Conservation (phyloP, 129 eudicot genomes). For the Lactuca sativa region DNA sequence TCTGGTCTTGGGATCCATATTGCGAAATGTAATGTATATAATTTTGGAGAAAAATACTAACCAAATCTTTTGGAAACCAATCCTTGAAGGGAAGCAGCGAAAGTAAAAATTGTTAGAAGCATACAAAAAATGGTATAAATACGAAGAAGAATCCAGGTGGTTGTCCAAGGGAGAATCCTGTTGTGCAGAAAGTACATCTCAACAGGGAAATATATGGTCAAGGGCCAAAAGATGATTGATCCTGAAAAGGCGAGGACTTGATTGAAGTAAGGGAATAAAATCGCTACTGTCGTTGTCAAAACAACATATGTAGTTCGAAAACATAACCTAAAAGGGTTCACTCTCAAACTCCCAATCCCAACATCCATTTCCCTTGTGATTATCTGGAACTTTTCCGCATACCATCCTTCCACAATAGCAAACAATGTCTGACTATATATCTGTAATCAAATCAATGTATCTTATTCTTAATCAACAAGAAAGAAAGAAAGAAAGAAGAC, state of each 20-base stretch:
- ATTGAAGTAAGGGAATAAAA: conserved; percentile 60
- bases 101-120: conserved; percentile 34
- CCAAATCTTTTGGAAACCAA: conserved; percentile 49
- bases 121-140: conserved; percentile 38
- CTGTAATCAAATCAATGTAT: conserved; percentile 23
- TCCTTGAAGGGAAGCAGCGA: conserved; percentile 54
- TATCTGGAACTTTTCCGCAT: conserved; percentile 41
- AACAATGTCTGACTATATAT: conserved; percentile 72
- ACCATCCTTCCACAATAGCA: conserved; percentile 56
- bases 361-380: conserved; percentile 27
- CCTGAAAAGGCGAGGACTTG: conserved; percentile 57
- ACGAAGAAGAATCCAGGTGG: conserved; percentile 49
- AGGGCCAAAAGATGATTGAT: conserved; percentile 60
- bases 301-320: conserved; percentile 55
- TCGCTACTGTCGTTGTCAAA: conserved; percentile 33
- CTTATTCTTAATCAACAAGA: background rate
- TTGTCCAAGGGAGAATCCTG: conserved; percentile 39
- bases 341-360: conserved; percentile 16
- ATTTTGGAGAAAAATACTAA: background rate
- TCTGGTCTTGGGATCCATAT: no score
- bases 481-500: background rate
- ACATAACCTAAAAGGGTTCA: conserved; percentile 49
- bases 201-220: conserved; percentile 57
- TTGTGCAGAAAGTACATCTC: conserved; percentile 52
- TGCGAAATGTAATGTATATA: no score